Conservation (phyloP, 805 yeast species). For the Brettanomyces anomalus region DNA sequence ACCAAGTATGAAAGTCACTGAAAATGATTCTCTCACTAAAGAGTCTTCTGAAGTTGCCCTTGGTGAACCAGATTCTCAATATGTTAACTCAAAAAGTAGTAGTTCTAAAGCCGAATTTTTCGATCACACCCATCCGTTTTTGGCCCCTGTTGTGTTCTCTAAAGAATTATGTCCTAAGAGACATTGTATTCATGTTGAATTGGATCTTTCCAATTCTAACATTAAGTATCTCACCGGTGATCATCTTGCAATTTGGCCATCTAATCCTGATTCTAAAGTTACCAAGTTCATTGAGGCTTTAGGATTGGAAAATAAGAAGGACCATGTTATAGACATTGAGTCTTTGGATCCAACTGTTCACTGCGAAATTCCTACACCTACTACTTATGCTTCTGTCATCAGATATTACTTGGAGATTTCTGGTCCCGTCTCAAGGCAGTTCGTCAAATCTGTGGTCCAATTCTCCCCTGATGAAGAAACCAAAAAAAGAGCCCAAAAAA, state of each 20-base stretch:
- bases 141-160: slow-evolving; percentile 55
- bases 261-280: slow-evolving; percentile 72
- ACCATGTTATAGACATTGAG: slow-evolving; percentile 52
- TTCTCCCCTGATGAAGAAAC: slow-evolving; percentile 68
- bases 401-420: slow-evolving; percentile 85
- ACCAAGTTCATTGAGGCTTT: slow-evolving; percentile 56
- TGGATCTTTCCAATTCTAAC: slow-evolving; percentile 68
- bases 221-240: slow-evolving; percentile 91
- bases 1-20: slow-evolving; percentile 47
- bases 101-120: slow-evolving; percentile 57
- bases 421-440: slow-evolving; percentile 90
- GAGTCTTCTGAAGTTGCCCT: slow-evolving; percentile 37
- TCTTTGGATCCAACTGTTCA: slow-evolving; percentile 62
- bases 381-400: slow-evolving; percentile 79
- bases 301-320: slow-evolving; percentile 43
- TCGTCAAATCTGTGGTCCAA: slow-evolving; percentile 59
- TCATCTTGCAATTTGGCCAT: slow-evolving; percentile 92
- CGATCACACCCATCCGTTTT: slow-evolving; percentile 71
- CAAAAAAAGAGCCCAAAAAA: slow-evolving; percentile 37
- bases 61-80: slow-evolving; percentile 75
- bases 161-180: slow-evolving; percentile 68
- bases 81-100: slow-evolving; percentile 30
- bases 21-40: slow-evolving; percentile 25
- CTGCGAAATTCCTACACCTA: slow-evolving; percentile 57
- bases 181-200: slow-evolving; percentile 84